A percentile compares a stretch with the other conserved stretches of the same genome.
These are phyloP conservation scores for Vitis hybrid DNA, from an alignment of 177 flowering plant genomes.

Conservation along the genomic window DNA sequence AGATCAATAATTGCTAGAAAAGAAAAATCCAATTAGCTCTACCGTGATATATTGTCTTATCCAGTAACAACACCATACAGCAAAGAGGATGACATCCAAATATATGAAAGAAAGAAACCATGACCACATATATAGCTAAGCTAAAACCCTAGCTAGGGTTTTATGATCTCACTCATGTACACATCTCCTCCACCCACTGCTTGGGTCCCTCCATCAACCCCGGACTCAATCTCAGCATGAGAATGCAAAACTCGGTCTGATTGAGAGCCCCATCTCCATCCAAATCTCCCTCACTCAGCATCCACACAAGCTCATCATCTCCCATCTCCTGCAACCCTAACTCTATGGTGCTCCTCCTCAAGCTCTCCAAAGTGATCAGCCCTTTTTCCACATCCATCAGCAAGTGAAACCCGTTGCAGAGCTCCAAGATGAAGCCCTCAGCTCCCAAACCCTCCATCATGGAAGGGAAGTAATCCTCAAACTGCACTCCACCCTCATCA, in stretches of 20 bases:
- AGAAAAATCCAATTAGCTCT: too few species aligned
- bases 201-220: constrained; percentile 22
- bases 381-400: constrained; percentile 31
- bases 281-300: constrained; percentile 32
- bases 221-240: constrained; percentile 36
- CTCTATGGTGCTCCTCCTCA: constrained; percentile 22
- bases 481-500: too few species aligned
- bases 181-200: not conserved
- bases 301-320: constrained; percentile 26
- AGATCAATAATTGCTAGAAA: too few species aligned
- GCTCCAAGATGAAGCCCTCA: constrained; percentile 27
- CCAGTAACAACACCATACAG: too few species aligned
- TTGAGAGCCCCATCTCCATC: constrained; percentile 32
- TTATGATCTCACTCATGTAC: too few species aligned
- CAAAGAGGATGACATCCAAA: too few species aligned
- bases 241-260: constrained; percentile 33
- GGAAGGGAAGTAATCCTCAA: constrained; percentile 16
- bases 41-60: too few species aligned
- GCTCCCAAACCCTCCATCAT: constrained; percentile 30
- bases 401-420: constrained; percentile 28
- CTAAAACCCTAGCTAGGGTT: too few species aligned
- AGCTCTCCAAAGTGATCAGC: constrained; percentile 30
- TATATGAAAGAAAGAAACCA: too few species aligned
- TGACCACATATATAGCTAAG: too few species aligned
- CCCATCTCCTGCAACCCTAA: constrained; percentile 28